Evolutionary conservation across 2,329 filamentous ascomycete genomes (phyloP).

Genomic region (Colletotrichum truncatum): DNA sequence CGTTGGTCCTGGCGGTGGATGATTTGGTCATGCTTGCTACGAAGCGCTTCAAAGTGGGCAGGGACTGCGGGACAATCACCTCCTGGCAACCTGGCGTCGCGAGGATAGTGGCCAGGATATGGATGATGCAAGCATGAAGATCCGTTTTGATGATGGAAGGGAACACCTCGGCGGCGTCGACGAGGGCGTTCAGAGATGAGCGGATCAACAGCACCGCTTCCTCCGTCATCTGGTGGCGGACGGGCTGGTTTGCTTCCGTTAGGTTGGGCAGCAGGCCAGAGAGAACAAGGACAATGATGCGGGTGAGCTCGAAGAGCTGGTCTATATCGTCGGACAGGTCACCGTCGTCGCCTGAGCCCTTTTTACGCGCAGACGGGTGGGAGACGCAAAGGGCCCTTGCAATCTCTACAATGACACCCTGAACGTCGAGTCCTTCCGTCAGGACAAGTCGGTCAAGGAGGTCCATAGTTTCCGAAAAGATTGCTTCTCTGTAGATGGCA

Average conservation of each 20-base stretch:
- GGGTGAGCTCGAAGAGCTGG: conserved; percentile 94
- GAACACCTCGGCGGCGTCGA: conserved; percentile 95
- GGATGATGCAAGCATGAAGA: conserved; percentile 93
- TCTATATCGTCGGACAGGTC: conserved; percentile 97
- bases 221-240: conserved; percentile 83
- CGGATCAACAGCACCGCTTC: conserved; percentile 85
- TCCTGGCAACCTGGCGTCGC: conserved; percentile 88
- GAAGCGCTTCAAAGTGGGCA: conserved; percentile 93
- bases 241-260: conserved; percentile 70
- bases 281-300: conserved; percentile 94
- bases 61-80: conserved; percentile 85
- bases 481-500: conserved; percentile 93
- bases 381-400: conserved; percentile 88
- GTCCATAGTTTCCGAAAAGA: conserved; percentile 98
- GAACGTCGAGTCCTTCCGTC: conserved; percentile 88
- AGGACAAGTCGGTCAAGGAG: conserved; percentile 90
- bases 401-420: conserved; percentile 93
- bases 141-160: conserved; percentile 97
- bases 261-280: conserved; percentile 88
- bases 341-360: conserved; percentile 72
- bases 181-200: conserved; percentile 84
- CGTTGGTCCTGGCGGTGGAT: conserved; percentile 37
- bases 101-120: conserved; percentile 94
- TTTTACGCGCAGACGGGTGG: conserved; percentile 85
- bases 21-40: conserved; percentile 75